These are phyloP conservation scores for Hericium coralloides DNA, from an alignment of 768 basidiomycete genomes.

Conservation along the genomic window DNA sequence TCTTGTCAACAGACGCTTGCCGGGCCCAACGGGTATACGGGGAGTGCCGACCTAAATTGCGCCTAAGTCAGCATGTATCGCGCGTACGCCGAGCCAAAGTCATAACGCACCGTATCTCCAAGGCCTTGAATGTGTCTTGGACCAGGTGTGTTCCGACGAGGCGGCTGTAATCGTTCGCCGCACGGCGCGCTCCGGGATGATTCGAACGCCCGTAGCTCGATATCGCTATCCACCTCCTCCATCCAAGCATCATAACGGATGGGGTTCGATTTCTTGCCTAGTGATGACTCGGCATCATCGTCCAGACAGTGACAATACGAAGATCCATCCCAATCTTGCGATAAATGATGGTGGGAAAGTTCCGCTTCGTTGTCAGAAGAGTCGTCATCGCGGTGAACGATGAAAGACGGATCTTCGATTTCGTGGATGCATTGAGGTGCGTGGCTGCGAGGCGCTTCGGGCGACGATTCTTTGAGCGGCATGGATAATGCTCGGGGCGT, in stretches of 20 bases:
- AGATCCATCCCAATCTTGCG: neutral
- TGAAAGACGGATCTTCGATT: constrained; percentile 28
- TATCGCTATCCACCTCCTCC: constrained; percentile 39
- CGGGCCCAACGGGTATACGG: neutral
- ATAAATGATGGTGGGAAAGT: too few species aligned
- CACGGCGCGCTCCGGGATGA: neutral
- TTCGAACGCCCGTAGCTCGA: constrained; percentile 41
- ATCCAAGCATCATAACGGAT: constrained; percentile 50
- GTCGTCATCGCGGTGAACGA: constrained; percentile 12
- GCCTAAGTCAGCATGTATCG: too few species aligned
- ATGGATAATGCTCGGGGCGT: constrained; percentile 7
- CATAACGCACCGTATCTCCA: neutral
- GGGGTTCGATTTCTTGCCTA: constrained; percentile 12
- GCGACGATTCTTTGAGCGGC: neutral
- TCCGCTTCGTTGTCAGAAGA: constrained; percentile 1
- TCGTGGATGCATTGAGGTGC: constrained; percentile 44
- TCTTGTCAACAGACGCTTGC: constrained; percentile 18
- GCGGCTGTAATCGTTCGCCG: neutral
- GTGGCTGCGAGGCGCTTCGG: neutral
- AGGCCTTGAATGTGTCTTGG: neutral
- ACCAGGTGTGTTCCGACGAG: neutral
- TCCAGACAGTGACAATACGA: constrained; percentile 17
- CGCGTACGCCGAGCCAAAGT: too few species aligned
- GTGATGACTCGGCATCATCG: neutral
- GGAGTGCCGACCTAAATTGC: neutral